These are phyloP conservation scores for Telfairia occidentalis DNA, from an alignment of 331 rosid species.

Conservation along the genomic window DNA sequence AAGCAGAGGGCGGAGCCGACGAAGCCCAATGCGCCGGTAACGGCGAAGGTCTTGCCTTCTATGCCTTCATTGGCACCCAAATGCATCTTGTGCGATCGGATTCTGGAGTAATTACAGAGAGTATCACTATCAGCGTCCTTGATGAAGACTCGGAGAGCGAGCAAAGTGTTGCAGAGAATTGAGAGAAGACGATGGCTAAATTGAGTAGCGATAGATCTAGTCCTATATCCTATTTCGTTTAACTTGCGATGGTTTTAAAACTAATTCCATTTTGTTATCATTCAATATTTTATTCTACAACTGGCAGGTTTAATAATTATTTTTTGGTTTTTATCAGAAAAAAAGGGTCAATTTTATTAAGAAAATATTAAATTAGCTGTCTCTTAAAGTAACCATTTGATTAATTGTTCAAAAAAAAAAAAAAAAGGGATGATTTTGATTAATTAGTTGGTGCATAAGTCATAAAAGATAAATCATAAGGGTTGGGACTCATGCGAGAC, in stretches of 20 bases:
- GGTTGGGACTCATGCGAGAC: too few species aligned
- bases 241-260: background rate
- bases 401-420: too few species aligned
- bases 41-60: constrained; percentile 58
- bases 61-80: constrained; percentile 83
- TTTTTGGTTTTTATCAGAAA: background rate
- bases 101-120: background rate
- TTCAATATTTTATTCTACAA: background rate
- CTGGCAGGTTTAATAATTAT: background rate
- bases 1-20: constrained; percentile 79
- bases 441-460: too few species aligned
- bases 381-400: background rate
- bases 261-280: background rate
- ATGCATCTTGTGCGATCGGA: constrained; percentile 36
- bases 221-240: background rate
- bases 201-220: background rate
- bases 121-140: background rate
- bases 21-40: constrained; percentile 75
- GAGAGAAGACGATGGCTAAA: background rate
- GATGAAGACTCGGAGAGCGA: background rate
- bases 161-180: background rate
- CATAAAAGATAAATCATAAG: too few species aligned
- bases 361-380: background rate
- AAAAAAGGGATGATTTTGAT: too few species aligned
- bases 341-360: background rate